Evolutionary conservation across 352 stramenopile genomes (phyloP).

Genomic region (Globisporangium iwayamae): DNA sequence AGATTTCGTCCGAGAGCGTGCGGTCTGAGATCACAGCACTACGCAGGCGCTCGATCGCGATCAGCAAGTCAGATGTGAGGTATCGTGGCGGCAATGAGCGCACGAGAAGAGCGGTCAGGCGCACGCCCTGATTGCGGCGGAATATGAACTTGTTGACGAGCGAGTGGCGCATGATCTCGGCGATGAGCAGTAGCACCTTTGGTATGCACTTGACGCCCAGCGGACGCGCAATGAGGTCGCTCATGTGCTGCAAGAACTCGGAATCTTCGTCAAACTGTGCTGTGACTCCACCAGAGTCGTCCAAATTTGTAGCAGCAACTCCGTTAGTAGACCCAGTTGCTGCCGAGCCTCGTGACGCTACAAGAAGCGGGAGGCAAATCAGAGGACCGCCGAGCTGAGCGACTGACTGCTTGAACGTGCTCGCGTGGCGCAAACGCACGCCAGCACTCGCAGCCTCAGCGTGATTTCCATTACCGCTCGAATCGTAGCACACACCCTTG

Average conservation of each 20-base stretch:
- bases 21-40: constrained; percentile 78
- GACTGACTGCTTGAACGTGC: constrained; percentile 68
- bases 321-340: neutral
- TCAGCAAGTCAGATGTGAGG: constrained; percentile 60
- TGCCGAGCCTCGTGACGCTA: constrained; percentile 23
- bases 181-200: constrained; percentile 73
- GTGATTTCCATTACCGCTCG: constrained; percentile 66
- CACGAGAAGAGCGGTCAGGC: constrained; percentile 62
- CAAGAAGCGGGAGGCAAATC: constrained; percentile 60
- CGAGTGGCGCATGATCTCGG: constrained; percentile 84
- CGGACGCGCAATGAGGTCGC: constrained; percentile 64
- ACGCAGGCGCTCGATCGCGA: constrained; percentile 67
- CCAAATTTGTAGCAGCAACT: neutral
- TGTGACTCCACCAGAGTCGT: constrained; percentile 13
- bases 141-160: constrained; percentile 88
- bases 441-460: constrained; percentile 50
- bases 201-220: constrained; percentile 65
- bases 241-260: constrained; percentile 74
- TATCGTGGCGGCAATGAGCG: constrained; percentile 64
- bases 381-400: constrained; percentile 61
- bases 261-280: constrained; percentile 76
- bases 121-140: constrained; percentile 69
- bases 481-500: constrained; percentile 65
- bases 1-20: constrained; percentile 75
- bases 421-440: constrained; percentile 56